A percentile compares a stretch with the other conserved stretches of the same genome.
Conservation (phyloP, 345 rosid genomes). For the Camelina neglecta region DNA sequence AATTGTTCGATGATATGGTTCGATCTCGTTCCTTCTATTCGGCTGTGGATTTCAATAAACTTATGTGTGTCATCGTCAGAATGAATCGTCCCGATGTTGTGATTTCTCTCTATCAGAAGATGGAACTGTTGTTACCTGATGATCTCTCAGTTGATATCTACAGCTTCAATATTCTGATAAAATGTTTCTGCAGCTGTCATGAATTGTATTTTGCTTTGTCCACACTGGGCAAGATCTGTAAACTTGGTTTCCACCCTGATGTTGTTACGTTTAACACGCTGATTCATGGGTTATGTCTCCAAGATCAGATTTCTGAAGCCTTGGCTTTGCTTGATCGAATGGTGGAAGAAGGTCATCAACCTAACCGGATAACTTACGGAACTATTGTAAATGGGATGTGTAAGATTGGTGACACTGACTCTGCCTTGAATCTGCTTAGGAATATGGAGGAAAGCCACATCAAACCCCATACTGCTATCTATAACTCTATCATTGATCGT, state of each 20-base stretch:
- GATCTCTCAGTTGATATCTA: background rate
- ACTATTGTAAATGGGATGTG: conserved; percentile 4
- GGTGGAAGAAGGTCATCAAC: background rate
- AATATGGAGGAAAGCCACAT: conserved; percentile 6
- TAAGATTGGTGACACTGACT: conserved; percentile 1
- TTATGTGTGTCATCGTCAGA: background rate
- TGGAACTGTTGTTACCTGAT: background rate
- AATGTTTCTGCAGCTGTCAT: conserved; percentile 9
- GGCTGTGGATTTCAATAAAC: background rate
- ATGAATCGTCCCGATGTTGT: conserved; percentile 3
- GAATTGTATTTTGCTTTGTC: conserved; percentile 7
- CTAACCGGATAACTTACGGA: background rate
- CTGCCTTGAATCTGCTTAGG: conserved; percentile 9
- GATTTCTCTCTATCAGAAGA: background rate
- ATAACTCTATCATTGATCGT: conserved; percentile 2
- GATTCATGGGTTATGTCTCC: conserved; percentile 10
- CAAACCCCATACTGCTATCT: background rate
- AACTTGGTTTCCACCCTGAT: conserved; percentile 3
- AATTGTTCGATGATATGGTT: conserved; percentile 4
- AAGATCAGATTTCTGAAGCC: conserved; percentile 1
- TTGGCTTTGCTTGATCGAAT: conserved; percentile 5
- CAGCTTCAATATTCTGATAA: conserved; percentile 3
- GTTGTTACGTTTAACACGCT: conserved; percentile 4
- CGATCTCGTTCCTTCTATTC: background rate
- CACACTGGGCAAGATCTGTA: background rate